These are phyloP conservation scores for Eimeria sp. DNA, from an alignment of 169 alveolate genomes.

Conservation along the genomic window DNA sequence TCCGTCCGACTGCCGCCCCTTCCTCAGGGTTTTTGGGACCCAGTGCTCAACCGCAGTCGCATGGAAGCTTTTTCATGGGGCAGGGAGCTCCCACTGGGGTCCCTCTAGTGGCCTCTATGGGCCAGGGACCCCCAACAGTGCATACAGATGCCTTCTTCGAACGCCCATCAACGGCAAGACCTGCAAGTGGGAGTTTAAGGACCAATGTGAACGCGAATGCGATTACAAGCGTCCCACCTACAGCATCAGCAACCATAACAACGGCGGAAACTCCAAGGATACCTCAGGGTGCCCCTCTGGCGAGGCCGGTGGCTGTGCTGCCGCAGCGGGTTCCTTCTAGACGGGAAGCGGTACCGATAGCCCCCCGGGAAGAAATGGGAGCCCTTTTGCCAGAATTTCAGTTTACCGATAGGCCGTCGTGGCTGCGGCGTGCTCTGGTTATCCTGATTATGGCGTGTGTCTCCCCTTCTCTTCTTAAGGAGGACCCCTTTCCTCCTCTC, in stretches of 20 bases:
- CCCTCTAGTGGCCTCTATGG: not conserved
- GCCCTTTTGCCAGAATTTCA: not conserved
- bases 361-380: not conserved
- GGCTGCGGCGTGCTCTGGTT: not conserved
- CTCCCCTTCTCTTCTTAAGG: conserved; percentile 8
- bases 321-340: conserved; percentile 8
- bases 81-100: not conserved
- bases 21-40: not conserved
- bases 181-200: too few relatives aligned
- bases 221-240: not conserved
- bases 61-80: not conserved
- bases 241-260: conserved; percentile 8
- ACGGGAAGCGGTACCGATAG: not conserved
- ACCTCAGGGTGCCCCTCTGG: not conserved
- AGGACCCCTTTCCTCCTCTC: conserved; percentile 19
- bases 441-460: not conserved
- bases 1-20: not conserved
- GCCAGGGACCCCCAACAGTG: not conserved
- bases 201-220: not conserved
- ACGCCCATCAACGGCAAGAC: too few relatives aligned
- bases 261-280: not conserved
- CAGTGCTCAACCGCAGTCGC: not conserved
- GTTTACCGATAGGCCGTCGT: not conserved
- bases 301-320: conserved; percentile 34
- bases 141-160: too few relatives aligned